phyloP scores from a whole-genome alignment of 768 basidiomycete species.

The Crepidotus variabilis region DNA sequence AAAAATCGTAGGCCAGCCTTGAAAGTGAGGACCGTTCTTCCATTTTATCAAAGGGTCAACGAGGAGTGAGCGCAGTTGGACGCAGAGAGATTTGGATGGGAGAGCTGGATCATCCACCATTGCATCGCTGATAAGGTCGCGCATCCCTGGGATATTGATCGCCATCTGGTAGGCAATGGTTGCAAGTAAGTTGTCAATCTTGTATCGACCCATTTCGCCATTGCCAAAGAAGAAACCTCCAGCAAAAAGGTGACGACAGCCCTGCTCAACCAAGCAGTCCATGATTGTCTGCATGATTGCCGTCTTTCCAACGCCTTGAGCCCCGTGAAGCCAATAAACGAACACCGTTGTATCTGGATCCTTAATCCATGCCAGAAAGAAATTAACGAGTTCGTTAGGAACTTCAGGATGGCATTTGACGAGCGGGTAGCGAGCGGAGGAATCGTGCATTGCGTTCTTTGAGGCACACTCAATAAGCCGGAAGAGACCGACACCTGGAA shows the following conservation, averaged over 20 bases:
- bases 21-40: neutral
- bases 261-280: slow-evolving; percentile 5
- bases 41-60: neutral
- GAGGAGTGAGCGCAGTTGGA: neutral
- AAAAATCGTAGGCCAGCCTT: slow-evolving; percentile 2
- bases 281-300: slow-evolving; percentile 13
- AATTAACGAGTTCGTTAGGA: slow-evolving; percentile 7
- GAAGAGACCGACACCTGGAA: no score
- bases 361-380: slow-evolving; percentile 14
- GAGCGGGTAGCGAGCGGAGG: slow-evolving; percentile 2
- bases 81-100: neutral
- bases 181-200: slow-evolving; percentile 3
- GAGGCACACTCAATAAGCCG: no score
- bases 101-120: slow-evolving; percentile 8
- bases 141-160: slow-evolving; percentile 9
- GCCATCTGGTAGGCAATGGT: slow-evolving; percentile 15
- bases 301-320: slow-evolving; percentile 13
- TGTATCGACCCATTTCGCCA: neutral
- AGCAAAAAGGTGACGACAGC: neutral
- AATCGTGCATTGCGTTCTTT: neutral
- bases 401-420: slow-evolving; percentile 14
- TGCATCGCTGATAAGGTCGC: neutral
- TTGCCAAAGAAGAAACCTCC: slow-evolving; percentile 17
- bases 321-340: slow-evolving; percentile 11
- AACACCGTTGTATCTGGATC: neutral